Percentiles rank a stretch among this genome's conserved stretches.
Evolutionary conservation across 2,329 filamentous ascomycete genomes (phyloP).

Genomic region (Trichoderma pleuroti): DNA sequence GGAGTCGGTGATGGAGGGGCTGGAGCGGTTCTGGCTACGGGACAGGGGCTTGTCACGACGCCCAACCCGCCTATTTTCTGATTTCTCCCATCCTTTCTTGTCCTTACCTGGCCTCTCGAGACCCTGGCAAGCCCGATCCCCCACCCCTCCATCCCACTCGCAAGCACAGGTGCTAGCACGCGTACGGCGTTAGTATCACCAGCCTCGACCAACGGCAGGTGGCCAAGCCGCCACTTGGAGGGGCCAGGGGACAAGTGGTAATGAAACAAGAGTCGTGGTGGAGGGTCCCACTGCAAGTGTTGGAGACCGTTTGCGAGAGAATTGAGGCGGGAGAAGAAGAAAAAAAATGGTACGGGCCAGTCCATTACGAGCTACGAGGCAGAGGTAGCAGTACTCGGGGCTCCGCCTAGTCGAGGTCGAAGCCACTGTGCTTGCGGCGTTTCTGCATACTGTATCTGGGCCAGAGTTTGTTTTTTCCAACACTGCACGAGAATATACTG

Average conservation of each 20-base stretch:
- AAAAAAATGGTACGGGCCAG: neutral
- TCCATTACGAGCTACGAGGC: neutral
- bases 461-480: too few relatives aligned
- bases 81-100: neutral
- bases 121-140: conserved; percentile 19
- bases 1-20: conserved; percentile 38
- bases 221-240: conserved; percentile 16
- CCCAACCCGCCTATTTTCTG: conserved; percentile 14
- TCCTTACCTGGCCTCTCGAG: conserved; percentile 10
- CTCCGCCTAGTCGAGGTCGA: neutral
- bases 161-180: neutral
- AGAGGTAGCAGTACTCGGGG: neutral
- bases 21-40: conserved; percentile 34
- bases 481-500: neutral
- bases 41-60: conserved; percentile 25
- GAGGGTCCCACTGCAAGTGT: neutral
- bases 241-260: conserved; percentile 3
- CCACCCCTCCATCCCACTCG: conserved; percentile 16
- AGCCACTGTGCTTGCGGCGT: neutral
- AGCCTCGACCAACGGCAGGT: conserved; percentile 14
- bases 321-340: neutral
- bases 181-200: conserved; percentile 6
- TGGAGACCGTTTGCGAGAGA: neutral
- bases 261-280: conserved; percentile 1
- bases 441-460: neutral